Base-by-base conservation (phyloP, 169 alveolate species). In the Ichthyophthirius multifiliis region DNA sequence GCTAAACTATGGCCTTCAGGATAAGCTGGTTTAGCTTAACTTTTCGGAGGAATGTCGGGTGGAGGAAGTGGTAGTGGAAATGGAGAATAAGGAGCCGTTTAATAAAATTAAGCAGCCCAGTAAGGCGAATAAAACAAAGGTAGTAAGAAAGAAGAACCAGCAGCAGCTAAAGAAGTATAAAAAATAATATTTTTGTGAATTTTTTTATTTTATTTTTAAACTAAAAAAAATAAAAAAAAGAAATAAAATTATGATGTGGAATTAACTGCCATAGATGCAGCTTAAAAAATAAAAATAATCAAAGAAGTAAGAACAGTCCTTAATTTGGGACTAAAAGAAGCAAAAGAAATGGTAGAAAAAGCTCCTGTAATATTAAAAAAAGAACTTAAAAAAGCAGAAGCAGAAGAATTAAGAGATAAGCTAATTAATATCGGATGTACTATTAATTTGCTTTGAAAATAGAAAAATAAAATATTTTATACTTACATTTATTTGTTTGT, bases 321-420 rank as follows among this genome's bases (percentile, higher is more conserved):
- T 5, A 75, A 65, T 18, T 83, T 89, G 12, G 94, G 94, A 34
- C 63, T 89, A 31, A 89, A 89, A 77, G 94, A 89, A 75, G 94
- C 94, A 3, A 89, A 89, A 55, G 94, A 89, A 32, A 47, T 83
- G 82, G 91, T 89, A 37, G 94, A 89, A 64, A 79, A 83, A 39
- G 85, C 88, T 10, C 94, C 94, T 20, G 76, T 65, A 0, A 74
- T 81, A 78, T 32, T 89, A 20, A 83, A 83, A 44, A 74, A 85
- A 41, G 83, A 78, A 9, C 35, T 71, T 10, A 48, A 65, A 20
- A 88, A 88, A 43, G 89, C 86, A 20, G 89, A 84, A 41, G 93
- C 93, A 16, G 90, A 88, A 31, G 86, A 81, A 62, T 43, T 81
- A 23, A 81, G 73, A 62, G 81, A 67, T 55, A 81, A 81, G 23